Conservation (phyloP, 1,284 basidiomycete genomes). For the Takashimella tepidaria region DNA sequence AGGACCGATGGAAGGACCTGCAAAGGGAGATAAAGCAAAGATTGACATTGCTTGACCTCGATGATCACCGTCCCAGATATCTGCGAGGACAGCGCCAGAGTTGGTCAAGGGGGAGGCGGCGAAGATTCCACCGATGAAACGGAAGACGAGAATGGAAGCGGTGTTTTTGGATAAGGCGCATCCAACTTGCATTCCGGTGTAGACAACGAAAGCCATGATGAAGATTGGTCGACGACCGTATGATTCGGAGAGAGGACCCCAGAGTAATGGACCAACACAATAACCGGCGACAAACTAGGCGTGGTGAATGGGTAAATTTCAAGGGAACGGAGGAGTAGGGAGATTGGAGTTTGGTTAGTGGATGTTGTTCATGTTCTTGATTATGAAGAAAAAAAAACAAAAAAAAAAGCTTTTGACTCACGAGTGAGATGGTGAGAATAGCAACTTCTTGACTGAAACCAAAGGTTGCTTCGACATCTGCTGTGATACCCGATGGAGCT, state of each 20-base stretch:
- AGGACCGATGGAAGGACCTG: constrained; percentile 57
- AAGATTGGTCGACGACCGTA: constrained; percentile 60
- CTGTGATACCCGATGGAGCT: constrained; percentile 40
- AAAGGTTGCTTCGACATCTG: constrained; percentile 53
- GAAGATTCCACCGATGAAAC: constrained; percentile 64
- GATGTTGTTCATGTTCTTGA: constrained; percentile 8
- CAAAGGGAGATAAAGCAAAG: constrained; percentile 70
- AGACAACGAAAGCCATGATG: constrained; percentile 61
- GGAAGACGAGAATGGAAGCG: constrained; percentile 59
- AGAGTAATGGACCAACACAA: constrained; percentile 60
- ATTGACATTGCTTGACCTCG: constrained; percentile 65
- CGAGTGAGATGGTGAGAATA: constrained; percentile 48
- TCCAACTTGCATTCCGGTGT: constrained; percentile 56
- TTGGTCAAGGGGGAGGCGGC: constrained; percentile 51
- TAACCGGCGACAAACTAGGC: constrained; percentile 47
- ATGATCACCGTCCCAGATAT: constrained; percentile 61
- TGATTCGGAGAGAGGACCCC: constrained; percentile 54
- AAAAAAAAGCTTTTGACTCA: no score
- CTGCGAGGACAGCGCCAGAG: constrained; percentile 54
- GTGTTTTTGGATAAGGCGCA: constrained; percentile 61
- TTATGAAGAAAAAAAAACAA: constrained; percentile 39
- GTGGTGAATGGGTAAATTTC: neutral
- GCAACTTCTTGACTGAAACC: constrained; percentile 56
- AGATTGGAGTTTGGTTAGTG: no score
- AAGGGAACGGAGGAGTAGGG: no score